Percentiles rank a stretch among this genome's conserved stretches.
phyloP scores from a whole-genome alignment of 2,329 filamentous ascomycete genomes.

The Curvularia hawaiiensis region DNA sequence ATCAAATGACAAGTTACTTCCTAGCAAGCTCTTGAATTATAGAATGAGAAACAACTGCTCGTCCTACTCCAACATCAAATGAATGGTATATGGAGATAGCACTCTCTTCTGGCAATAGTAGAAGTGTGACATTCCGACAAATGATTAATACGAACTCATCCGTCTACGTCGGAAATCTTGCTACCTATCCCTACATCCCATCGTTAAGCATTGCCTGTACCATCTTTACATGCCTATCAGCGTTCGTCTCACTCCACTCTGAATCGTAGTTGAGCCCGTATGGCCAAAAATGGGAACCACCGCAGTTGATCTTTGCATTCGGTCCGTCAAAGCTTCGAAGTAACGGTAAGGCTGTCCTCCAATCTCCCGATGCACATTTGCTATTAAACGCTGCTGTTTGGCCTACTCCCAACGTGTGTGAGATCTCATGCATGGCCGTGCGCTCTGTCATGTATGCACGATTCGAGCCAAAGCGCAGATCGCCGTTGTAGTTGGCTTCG shows the following conservation, averaged over 20 bases:
- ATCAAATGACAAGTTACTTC: too few relatives aligned
- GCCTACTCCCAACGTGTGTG: conserved; percentile 41
- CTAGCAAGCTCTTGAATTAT: too few relatives aligned
- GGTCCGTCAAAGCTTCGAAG: conserved; percentile 38
- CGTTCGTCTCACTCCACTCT: conserved; percentile 46
- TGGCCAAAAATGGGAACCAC: conserved; percentile 42
- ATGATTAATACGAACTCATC: neutral
- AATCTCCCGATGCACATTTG: conserved; percentile 38
- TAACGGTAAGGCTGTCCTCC: conserved; percentile 41
- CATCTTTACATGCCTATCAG: conserved; percentile 40
- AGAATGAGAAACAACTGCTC: too few relatives aligned
- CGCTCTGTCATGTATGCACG: conserved; percentile 43
- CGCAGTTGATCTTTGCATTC: conserved; percentile 41
- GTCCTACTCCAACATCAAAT: too few relatives aligned
- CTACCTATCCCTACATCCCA: conserved; percentile 28
- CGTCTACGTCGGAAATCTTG: neutral
- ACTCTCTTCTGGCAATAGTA: too few relatives aligned
- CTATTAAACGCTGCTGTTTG: conserved; percentile 39
- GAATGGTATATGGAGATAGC: too few relatives aligned
- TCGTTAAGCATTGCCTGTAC: conserved; percentile 43
- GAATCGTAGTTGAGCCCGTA: conserved; percentile 45
- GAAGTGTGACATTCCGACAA: too few relatives aligned
- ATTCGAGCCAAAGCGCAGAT: conserved; percentile 42
- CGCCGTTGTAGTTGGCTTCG: conserved; percentile 44
- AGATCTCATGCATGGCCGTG: conserved; percentile 45